Evolutionary conservation across 2,329 filamentous ascomycete species (phyloP).

Genomic region (Dryadomyces quercus-mongolicae): DNA sequence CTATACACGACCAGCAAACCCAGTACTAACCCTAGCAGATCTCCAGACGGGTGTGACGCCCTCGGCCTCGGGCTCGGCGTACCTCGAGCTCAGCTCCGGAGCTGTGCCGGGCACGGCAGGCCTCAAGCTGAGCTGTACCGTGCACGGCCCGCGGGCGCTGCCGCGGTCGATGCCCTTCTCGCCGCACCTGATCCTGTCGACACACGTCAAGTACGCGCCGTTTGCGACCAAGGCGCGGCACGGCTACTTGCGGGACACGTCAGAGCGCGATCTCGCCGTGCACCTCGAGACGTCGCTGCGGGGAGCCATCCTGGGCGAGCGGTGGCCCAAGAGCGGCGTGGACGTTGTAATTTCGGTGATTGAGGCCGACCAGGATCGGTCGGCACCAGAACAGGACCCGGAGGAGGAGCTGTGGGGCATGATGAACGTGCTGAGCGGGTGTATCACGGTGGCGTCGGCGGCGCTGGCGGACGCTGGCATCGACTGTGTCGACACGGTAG

Average conservation of each 20-base stretch:
- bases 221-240: conserved; percentile 76
- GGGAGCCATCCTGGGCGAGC: conserved; percentile 80
- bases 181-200: conserved; percentile 80
- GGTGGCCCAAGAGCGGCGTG: conserved; percentile 98
- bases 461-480: conserved; percentile 91
- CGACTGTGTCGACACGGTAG: conserved; percentile 83
- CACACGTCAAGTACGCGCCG: conserved; percentile 91
- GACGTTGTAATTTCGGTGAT: conserved; percentile 88
- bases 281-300: conserved; percentile 85
- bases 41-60: conserved; percentile 68
- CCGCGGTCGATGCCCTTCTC: conserved; percentile 85
- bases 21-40: not conserved
- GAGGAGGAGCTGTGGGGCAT: conserved; percentile 64
- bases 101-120: conserved; percentile 31
- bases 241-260: conserved; percentile 75
- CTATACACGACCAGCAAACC: too few relatives aligned
- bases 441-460: conserved; percentile 86
- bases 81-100: conserved; percentile 53
- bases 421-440: conserved; percentile 85
- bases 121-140: conserved; percentile 83
- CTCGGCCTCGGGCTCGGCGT: conserved; percentile 87
- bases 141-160: conserved; percentile 85
- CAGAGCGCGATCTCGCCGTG: conserved; percentile 78
- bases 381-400: conserved; percentile 27
- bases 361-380: conserved; percentile 78